Evolutionary conservation across 495 filamentous ascomycete species (phyloP).

Genomic region (Aspergillus haitiensis): DNA sequence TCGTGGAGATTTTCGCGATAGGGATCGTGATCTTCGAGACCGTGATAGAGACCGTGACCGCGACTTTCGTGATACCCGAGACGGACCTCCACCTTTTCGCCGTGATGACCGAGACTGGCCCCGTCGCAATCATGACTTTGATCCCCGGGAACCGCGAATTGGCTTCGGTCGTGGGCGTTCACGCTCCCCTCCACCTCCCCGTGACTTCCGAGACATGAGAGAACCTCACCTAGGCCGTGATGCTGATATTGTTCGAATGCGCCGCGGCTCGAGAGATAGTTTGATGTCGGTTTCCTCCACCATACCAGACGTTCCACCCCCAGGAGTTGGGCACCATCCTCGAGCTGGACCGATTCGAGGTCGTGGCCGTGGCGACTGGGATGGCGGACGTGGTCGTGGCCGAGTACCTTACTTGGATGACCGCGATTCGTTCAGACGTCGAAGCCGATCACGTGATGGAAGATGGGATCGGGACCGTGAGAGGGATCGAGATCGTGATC

Average conservation of each 20-base stretch:
- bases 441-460: constrained; percentile 70
- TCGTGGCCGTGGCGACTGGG: constrained; percentile 68
- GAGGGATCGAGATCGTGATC: constrained; percentile 42
- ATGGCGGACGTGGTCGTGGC: constrained; percentile 57
- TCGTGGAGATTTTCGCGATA: constrained; percentile 63
- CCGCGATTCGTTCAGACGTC: constrained; percentile 54
- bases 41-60: constrained; percentile 46
- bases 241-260: constrained; percentile 48
- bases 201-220: constrained; percentile 53
- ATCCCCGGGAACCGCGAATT: constrained; percentile 40
- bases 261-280: constrained; percentile 60
- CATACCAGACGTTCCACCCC: constrained; percentile 60
- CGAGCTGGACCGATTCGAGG: constrained; percentile 60
- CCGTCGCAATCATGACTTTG: constrained; percentile 44
- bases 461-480: constrained; percentile 51
- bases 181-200: constrained; percentile 41
- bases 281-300: constrained; percentile 69
- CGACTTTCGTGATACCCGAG: constrained; percentile 40
- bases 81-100: constrained; percentile 32
- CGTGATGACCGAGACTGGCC: constrained; percentile 47
- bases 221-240: constrained; percentile 39
- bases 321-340: constrained; percentile 48
- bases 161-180: constrained; percentile 49
- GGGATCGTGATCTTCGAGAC: constrained; percentile 53
- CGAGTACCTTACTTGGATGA: constrained; percentile 59